phyloP scores from a whole-genome alignment of 805 yeast species.

The Cyberlindnera mycetangii region DNA sequence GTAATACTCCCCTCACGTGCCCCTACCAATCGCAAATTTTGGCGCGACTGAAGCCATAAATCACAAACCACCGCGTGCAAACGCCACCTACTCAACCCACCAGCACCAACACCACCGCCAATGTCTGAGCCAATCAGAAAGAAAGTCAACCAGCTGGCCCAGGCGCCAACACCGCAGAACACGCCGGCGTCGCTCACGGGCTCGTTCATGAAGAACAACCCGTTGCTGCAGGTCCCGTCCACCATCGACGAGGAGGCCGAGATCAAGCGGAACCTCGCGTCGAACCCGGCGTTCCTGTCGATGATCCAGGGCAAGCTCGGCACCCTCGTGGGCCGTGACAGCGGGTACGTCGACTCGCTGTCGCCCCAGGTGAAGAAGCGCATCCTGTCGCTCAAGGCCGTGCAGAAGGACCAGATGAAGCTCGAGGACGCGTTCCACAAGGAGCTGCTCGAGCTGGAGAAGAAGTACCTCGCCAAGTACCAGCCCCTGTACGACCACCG shows the following conservation, averaged over 20 bases:
- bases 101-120: background rate
- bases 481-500: slow-evolving; percentile 75
- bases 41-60: no score
- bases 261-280: slow-evolving; percentile 49
- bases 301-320: slow-evolving; percentile 90
- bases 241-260: slow-evolving; percentile 62
- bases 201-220: slow-evolving; percentile 64
- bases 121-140: slow-evolving; percentile 90
- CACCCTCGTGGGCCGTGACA: slow-evolving; percentile 76
- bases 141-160: slow-evolving; percentile 70
- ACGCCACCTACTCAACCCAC: no score
- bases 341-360: slow-evolving; percentile 79
- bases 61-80: background rate
- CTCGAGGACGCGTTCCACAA: slow-evolving; percentile 90
- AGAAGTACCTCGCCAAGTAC: slow-evolving; percentile 68
- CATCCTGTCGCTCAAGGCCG: slow-evolving; percentile 75
- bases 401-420: slow-evolving; percentile 76
- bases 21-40: slow-evolving; percentile 2
- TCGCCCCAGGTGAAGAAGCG: slow-evolving; percentile 72
- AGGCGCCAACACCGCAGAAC: slow-evolving; percentile 98
- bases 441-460: slow-evolving; percentile 83
- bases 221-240: slow-evolving; percentile 45
- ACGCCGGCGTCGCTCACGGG: slow-evolving; percentile 88
- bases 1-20: background rate
- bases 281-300: slow-evolving; percentile 78